A percentile compares a stretch with the other conserved stretches of the same genome.
Conservation (phyloP, 2,329 filamentous ascomycete genomes). For the Paecilomyces dactylethromorphus region DNA sequence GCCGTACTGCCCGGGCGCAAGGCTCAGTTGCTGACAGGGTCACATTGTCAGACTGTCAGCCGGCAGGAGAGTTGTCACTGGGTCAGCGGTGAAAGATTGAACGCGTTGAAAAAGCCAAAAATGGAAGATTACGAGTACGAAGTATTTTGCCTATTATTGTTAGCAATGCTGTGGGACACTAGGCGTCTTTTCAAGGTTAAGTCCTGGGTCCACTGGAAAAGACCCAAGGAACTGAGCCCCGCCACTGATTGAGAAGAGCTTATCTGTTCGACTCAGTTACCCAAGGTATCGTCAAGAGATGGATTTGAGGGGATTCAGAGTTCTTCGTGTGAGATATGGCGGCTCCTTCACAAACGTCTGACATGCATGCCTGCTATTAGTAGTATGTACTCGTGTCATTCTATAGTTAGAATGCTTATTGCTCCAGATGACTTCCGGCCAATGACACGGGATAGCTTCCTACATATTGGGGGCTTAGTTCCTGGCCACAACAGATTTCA, state of each 20-base stretch:
- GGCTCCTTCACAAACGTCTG: too few species aligned
- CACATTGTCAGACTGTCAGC: neutral
- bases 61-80: neutral
- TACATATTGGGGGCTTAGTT: too few species aligned
- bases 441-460: too few species aligned
- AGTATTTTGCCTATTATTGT: neutral
- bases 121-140: neutral
- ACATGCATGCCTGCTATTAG: too few species aligned
- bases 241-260: neutral
- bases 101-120: neutral
- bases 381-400: too few species aligned
- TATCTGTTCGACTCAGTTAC: neutral
- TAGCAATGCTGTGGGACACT: neutral
- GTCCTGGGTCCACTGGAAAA: neutral
- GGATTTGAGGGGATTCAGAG: too few species aligned
- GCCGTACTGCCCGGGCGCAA: neutral
- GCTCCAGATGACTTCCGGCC: too few species aligned
- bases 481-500: too few species aligned
- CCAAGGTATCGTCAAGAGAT: neutral
- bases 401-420: too few species aligned
- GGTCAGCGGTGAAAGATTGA: too few species aligned
- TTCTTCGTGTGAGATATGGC: too few species aligned
- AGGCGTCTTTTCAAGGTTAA: neutral
- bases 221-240: neutral
- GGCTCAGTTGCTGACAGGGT: too few species aligned